Percentiles rank a stretch among this genome's conserved stretches.
Conservation (phyloP, 2,329 filamentous ascomycete genomes). For the Byssochlamys sp. region DNA sequence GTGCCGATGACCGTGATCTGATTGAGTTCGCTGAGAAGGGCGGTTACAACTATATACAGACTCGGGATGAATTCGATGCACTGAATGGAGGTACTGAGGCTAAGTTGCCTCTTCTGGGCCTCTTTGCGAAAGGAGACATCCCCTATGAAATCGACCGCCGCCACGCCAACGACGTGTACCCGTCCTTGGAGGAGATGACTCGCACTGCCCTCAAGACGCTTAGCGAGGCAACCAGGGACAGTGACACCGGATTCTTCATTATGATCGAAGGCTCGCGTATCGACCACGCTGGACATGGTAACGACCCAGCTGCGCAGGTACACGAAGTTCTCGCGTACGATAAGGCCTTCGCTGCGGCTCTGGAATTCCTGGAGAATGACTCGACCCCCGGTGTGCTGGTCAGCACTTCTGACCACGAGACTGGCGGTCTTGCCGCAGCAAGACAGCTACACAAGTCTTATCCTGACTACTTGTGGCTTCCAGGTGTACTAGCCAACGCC, state of each 20-base stretch:
- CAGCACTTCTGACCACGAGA: conserved; percentile 90
- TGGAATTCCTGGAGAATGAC: conserved; percentile 72
- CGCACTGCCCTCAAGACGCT: conserved; percentile 69
- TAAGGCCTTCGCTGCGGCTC: conserved; percentile 67
- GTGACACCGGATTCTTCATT: conserved; percentile 89
- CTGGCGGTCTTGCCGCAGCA: conserved; percentile 74
- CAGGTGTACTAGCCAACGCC: conserved; percentile 68
- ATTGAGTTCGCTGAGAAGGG: conserved; percentile 62
- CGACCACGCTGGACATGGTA: conserved; percentile 83
- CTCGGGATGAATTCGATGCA: conserved; percentile 64
- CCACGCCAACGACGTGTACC: conserved; percentile 68
- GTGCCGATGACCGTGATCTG: conserved; percentile 67
- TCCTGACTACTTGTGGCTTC: conserved; percentile 70
- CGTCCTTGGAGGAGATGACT: conserved; percentile 85
- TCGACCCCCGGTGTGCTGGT: conserved; percentile 68
- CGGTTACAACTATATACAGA: conserved; percentile 69
- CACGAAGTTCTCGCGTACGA: conserved; percentile 95
- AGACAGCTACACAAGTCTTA: conserved; percentile 58
- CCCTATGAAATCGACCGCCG: conserved; percentile 89
- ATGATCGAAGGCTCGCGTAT: conserved; percentile 98
- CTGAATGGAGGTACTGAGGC: conserved; percentile 58
- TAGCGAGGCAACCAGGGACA: conserved; percentile 68
- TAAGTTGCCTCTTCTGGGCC: conserved; percentile 71
- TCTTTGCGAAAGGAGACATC: conserved; percentile 73
- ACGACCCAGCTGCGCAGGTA: conserved; percentile 74